These are phyloP conservation scores for Skeletonema potamos DNA, from an alignment of 108 stramenopile genomes.

Conservation along the genomic window DNA sequence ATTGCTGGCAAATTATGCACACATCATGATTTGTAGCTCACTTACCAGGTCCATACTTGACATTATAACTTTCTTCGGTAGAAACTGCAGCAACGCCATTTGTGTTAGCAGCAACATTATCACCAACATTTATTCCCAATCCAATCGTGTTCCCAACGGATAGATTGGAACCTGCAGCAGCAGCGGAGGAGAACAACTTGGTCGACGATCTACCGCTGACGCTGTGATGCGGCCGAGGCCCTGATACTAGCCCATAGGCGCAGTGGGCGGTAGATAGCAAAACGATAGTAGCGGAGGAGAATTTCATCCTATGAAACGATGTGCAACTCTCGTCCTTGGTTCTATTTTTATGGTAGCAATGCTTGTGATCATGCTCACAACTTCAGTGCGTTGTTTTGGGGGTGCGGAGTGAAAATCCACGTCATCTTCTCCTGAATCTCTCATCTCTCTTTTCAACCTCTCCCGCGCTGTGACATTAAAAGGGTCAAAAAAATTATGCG, in stretches of 20 bases:
- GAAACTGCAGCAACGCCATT: background rate
- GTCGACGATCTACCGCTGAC: background rate
- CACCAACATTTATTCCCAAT: background rate
- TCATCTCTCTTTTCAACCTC: too few relatives aligned
- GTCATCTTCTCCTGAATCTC: too few relatives aligned
- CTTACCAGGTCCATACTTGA: conserved; percentile 34
- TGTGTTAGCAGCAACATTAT: background rate
- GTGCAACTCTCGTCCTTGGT: too few relatives aligned
- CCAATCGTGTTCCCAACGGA: background rate
- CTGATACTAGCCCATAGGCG: background rate
- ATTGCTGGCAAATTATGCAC: background rate
- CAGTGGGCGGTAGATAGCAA: background rate
- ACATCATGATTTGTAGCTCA: background rate
- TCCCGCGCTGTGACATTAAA: too few relatives aligned
- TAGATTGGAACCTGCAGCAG: background rate
- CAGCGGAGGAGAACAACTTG: conserved; percentile 3
- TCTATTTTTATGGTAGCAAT: too few relatives aligned
- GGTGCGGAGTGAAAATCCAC: too few relatives aligned
- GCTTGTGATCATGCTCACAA: too few relatives aligned
- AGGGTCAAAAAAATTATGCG: too few relatives aligned
- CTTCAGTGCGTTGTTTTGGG: too few relatives aligned
- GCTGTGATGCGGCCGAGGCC: background rate
- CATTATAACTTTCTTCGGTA: background rate
- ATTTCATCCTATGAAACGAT: background rate
- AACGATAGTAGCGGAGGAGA: background rate